Evolutionary conservation across 139 green algal genomes (phyloP).

Genomic region (Nannochloris sp.): DNA sequence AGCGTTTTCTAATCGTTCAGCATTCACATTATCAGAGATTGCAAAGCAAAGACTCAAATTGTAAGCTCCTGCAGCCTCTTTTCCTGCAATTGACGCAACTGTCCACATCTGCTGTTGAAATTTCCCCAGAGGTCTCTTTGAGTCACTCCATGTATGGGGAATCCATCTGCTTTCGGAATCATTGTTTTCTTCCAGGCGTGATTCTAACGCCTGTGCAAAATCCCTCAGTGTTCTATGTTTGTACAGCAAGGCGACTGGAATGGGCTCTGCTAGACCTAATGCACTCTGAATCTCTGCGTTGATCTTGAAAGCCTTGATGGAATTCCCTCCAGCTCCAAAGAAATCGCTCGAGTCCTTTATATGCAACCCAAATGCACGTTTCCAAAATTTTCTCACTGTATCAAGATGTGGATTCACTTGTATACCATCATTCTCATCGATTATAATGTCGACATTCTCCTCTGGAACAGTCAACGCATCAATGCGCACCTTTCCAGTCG

Average conservation of each 20-base stretch:
- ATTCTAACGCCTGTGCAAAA: background rate
- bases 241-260: background rate
- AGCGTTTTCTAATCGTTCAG: no score
- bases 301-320: background rate
- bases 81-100: background rate
- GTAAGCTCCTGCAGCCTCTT: constrained; percentile 8
- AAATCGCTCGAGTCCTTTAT: constrained; percentile 1
- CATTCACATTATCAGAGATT: background rate
- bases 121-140: constrained; percentile 1
- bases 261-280: background rate
- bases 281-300: constrained; percentile 1
- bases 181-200: background rate
- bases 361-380: no score
- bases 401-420: no score
- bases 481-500: constrained; percentile 19
- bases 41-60: background rate
- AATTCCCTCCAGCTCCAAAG: constrained; percentile 3
- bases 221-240: background rate
- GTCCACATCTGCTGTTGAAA: constrained; percentile 12
- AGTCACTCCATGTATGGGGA: background rate
- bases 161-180: background rate
- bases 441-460: background rate
- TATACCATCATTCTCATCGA: background rate
- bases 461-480: constrained; percentile 6
- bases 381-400: no score